These are phyloP conservation scores for Phytophthora tentaculata DNA, from an alignment of 352 stramenopile genomes.

Conservation along the genomic window DNA sequence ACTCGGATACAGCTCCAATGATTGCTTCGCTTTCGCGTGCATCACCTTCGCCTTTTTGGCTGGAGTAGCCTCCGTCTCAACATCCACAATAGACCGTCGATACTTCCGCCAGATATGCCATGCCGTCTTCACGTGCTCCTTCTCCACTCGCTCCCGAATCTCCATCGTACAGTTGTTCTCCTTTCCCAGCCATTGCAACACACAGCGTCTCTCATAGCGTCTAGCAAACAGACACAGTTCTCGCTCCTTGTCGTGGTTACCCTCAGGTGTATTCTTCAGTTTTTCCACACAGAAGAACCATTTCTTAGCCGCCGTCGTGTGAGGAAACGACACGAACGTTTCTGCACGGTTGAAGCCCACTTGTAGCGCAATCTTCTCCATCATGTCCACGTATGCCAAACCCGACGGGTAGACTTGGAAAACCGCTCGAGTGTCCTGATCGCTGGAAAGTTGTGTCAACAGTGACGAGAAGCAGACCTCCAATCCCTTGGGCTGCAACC, in stretches of 20 bases:
- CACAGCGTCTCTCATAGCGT: slow-evolving; percentile 61
- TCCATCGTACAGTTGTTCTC: slow-evolving; percentile 14
- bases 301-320: slow-evolving; percentile 72
- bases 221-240: slow-evolving; percentile 66
- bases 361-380: slow-evolving; percentile 55
- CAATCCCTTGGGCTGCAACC: slow-evolving; percentile 66
- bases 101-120: slow-evolving; percentile 82
- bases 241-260: slow-evolving; percentile 11
- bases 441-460: slow-evolving; percentile 33
- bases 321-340: slow-evolving; percentile 74
- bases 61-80: slow-evolving; percentile 17
- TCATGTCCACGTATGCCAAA: slow-evolving; percentile 57
- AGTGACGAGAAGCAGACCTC: slow-evolving; percentile 68
- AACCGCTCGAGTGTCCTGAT: slow-evolving; percentile 35
- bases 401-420: slow-evolving; percentile 80
- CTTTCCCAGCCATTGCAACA: slow-evolving; percentile 58
- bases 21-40: slow-evolving; percentile 61
- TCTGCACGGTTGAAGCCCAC: slow-evolving; percentile 61
- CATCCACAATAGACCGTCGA: slow-evolving; percentile 38
- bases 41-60: slow-evolving; percentile 15
- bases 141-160: slow-evolving; percentile 55
- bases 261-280: slow-evolving; percentile 1
- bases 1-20: slow-evolving; percentile 65
- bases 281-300: slow-evolving; percentile 72
- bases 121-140: slow-evolving; percentile 69